phyloP scores from a whole-genome alignment of 306 rosid species.

The Oemleria cerasiformis region DNA sequence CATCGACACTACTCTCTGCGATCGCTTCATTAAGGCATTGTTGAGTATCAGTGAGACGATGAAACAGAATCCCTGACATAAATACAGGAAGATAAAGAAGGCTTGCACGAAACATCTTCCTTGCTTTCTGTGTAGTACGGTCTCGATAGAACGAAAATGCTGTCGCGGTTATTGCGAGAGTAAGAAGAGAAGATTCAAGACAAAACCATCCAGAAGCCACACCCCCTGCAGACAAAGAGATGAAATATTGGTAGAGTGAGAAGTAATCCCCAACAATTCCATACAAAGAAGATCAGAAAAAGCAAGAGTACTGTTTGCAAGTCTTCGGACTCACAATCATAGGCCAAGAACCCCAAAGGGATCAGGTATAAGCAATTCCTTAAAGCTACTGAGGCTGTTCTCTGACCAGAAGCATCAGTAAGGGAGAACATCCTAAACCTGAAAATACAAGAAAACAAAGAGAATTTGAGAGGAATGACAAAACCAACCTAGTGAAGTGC shows the following conservation, averaged over 20 bases:
- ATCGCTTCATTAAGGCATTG: constrained; percentile 36
- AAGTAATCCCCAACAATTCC: neutral
- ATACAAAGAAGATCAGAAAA: neutral
- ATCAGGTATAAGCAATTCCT: constrained; percentile 80
- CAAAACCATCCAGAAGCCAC: constrained; percentile 87
- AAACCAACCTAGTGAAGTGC: constrained; percentile 2
- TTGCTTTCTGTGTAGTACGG: constrained; percentile 68
- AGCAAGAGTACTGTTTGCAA: neutral
- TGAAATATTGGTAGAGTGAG: constrained; percentile 7
- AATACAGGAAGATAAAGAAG: constrained; percentile 91
- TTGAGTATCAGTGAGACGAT: constrained; percentile 53
- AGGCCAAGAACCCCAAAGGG: constrained; percentile 93
- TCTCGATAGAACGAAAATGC: constrained; percentile 78
- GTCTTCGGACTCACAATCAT: constrained; percentile 73
- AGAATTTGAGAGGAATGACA: constrained; percentile 10
- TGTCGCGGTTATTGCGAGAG: constrained; percentile 73
- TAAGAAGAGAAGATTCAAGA: constrained; percentile 75
- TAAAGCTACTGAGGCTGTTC: constrained; percentile 82
- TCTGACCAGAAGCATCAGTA: constrained; percentile 72
- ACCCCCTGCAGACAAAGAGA: constrained; percentile 69
- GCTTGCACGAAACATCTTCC: constrained; percentile 91
- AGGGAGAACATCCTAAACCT: constrained; percentile 95
- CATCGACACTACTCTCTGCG: constrained; percentile 24
- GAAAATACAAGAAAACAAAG: constrained; percentile 23
- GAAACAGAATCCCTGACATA: constrained; percentile 85